These are phyloP conservation scores for Cryptosporidium muris DNA, from an alignment of 169 alveolate genomes.

Conservation along the genomic window DNA sequence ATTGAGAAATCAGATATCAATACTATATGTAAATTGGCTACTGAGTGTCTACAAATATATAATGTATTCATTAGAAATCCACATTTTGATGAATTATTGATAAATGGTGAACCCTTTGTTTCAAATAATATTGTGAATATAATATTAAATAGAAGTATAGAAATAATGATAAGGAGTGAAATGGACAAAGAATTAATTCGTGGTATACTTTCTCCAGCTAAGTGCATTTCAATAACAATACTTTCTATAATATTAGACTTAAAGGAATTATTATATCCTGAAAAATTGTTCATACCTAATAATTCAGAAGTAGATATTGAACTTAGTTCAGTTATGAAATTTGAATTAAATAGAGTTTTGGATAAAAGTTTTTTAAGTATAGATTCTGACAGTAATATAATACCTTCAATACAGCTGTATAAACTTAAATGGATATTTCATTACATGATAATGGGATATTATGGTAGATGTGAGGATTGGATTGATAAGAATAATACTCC, in stretches of 20 bases:
- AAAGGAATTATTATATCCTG: neutral
- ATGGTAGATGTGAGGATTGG: too few species aligned
- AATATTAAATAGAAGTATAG: conserved; percentile 18
- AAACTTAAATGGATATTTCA: too few species aligned
- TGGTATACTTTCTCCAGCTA: conserved; percentile 15
- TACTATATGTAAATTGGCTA: neutral
- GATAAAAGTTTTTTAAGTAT: neutral
- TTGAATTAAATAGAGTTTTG: neutral
- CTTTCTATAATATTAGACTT: neutral
- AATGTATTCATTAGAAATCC: neutral
- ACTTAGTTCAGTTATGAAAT: neutral
- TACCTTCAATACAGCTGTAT: too few species aligned
- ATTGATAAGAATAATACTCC: too few species aligned
- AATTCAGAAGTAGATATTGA: neutral
- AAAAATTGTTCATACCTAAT: neutral
- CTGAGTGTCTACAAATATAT: conserved; percentile 12
- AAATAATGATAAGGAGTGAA: conserved; percentile 1
- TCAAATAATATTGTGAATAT: conserved; percentile 5
- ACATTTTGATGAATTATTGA: neutral
- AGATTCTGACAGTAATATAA: too few species aligned
- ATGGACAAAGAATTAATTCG: neutral
- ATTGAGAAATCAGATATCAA: neutral
- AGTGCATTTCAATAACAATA: conserved; percentile 2
- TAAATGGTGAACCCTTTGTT: too few species aligned
- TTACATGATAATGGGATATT: too few species aligned